Conservation (phyloP, 257 asterid genomes). For the Nemophila menziesii region DNA sequence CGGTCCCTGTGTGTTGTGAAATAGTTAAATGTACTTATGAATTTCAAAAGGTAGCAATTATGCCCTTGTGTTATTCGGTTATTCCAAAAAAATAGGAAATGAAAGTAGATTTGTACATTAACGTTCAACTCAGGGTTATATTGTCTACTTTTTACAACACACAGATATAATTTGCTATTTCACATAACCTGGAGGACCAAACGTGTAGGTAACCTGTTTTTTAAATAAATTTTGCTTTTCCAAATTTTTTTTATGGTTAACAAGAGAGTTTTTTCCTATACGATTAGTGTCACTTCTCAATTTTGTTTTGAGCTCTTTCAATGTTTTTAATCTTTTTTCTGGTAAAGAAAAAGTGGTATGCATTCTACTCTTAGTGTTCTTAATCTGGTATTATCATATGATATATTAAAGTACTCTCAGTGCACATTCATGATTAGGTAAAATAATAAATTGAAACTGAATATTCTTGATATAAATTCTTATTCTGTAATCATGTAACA, state of each 20-base stretch:
- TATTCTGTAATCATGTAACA: too few species aligned
- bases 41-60: slow-evolving; percentile 3
- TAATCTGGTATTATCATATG: not conserved
- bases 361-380: slow-evolving; percentile 12
- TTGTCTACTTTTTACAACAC: too few species aligned
- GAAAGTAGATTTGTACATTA: too few species aligned
- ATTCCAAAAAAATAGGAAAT: too few species aligned
- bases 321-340: slow-evolving; percentile 15
- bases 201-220: too few species aligned
- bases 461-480: too few species aligned
- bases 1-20: slow-evolving; percentile 32
- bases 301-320: slow-evolving; percentile 13
- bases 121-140: too few species aligned
- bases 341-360: slow-evolving; percentile 13
- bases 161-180: too few species aligned
- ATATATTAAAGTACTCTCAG: not conserved
- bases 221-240: not conserved
- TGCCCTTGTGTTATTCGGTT: too few species aligned
- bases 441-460: not conserved
- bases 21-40: too few species aligned
- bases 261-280: too few species aligned
- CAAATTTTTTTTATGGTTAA: not conserved
- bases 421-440: not conserved
- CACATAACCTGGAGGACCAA: too few species aligned
- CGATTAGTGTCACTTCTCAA: not conserved